These are phyloP conservation scores for Mortierella sp. DNA, from an alignment of 371 early-diverging fungal genomes.

Conservation along the genomic window DNA sequence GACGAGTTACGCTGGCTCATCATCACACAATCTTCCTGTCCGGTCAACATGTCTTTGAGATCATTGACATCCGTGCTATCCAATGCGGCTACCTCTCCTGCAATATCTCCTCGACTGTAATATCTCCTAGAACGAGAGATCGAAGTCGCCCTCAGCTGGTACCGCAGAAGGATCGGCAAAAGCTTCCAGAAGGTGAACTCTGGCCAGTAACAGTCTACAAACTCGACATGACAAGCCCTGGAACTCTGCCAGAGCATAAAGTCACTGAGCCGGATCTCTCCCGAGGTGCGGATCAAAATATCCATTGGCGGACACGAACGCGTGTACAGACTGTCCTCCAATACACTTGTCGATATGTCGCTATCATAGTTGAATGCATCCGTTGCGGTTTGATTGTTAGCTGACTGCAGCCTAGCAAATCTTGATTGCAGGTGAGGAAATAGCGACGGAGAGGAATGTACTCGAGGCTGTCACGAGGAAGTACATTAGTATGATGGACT, in stretches of 20 bases:
- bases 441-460: not conserved
- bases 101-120: conserved; percentile 13
- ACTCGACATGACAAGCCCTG: conserved; percentile 84
- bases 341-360: conserved; percentile 73
- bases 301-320: conserved; percentile 87
- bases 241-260: conserved; percentile 97
- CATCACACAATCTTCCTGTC: not conserved
- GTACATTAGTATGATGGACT: not conserved
- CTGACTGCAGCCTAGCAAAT: not conserved
- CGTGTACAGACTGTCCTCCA: conserved; percentile 81
- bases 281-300: conserved; percentile 97
- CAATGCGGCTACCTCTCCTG: not conserved
- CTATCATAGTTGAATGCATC: conserved; percentile 35
- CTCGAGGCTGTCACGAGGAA: not conserved
- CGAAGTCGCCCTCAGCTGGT: conserved; percentile 69
- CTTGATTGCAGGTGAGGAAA: too few species aligned
- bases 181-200: conserved; percentile 93
- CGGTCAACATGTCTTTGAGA: not conserved
- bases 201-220: conserved; percentile 94
- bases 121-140: conserved; percentile 24
- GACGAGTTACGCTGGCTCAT: conserved; percentile 23
- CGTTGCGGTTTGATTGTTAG: not conserved
- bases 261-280: conserved; percentile 97
- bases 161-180: conserved; percentile 85
- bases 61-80: not conserved